Base-by-base conservation (phyloP, 1,139 yeast species). In the Blastobotrys apis region DNA sequence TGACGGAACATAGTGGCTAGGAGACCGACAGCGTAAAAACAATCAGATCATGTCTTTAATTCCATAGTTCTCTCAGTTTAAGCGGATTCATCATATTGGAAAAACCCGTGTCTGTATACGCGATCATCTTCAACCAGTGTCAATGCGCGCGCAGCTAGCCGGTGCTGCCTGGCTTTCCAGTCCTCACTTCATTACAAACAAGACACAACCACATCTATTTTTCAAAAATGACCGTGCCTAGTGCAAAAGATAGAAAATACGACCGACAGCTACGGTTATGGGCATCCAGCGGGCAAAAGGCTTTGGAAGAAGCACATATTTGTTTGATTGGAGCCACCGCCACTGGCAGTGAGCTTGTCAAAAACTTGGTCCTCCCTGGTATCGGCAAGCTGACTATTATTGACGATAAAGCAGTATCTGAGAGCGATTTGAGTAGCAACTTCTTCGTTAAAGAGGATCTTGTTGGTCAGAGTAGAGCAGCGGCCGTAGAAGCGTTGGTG, bases 201-300 rank as follows among this genome's bases (percentile, higher is more conserved):
- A 6, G 10, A 6, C 32, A 29, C 6, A 25, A 9, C 27, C 8
- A 8, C 27, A 8, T 8, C 27, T 25, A 25, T n/a, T n/a, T n/a
- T n/a, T 25, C 15, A 17, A 8, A 32, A 8, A 32, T 32, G 35
- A n/a, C 21, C 35, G 32, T 42, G 10, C 59, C 56, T 9, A 47
- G 55, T 15, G 55, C 49, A 33, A 58, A 52, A 47, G 63, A 56
- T 36, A 52, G 54, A 33, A 60, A 58, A 44, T 90, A 87, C 62
- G 97, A 92, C 64, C 74, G 98, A 38, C 98, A 92, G 62, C 67
- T 90, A 48, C 74, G 97, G 33, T 68, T 92, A 16, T 92, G 98
- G 98, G 92, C 87, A 0, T 58, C 75, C 0, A 64, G 74, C 1
- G 97, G 97, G 3, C 98, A 92, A 58, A 54, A 66, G 5, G 71